Evolutionary conservation across 371 early-diverging fungal species (phyloP).

Genomic region (Polyrhizophydium stewartii): DNA sequence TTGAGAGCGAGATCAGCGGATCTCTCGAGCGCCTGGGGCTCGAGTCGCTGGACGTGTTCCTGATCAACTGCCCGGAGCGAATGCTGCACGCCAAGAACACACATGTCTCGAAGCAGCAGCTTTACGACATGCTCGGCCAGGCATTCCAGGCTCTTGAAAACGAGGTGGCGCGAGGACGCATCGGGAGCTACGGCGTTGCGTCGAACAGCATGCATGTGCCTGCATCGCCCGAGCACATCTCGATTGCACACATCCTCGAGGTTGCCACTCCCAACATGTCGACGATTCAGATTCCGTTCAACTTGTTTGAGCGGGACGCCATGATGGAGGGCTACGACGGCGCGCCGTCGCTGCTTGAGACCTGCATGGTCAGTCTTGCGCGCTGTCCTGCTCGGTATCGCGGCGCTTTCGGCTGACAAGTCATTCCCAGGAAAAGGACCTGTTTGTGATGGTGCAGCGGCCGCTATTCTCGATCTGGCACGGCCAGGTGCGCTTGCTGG

Average conservation of each 20-base stretch:
- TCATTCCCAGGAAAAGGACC: slow-evolving; percentile 37
- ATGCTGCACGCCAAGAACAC: slow-evolving; percentile 55
- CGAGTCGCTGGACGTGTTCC: slow-evolving; percentile 61
- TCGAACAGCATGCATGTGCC: slow-evolving; percentile 65
- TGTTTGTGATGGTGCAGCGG: slow-evolving; percentile 67
- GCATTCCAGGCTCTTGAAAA: slow-evolving; percentile 61
- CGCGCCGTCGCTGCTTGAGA: slow-evolving; percentile 46
- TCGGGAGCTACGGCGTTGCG: slow-evolving; percentile 67
- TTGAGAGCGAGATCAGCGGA: slow-evolving; percentile 53
- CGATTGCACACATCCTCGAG: slow-evolving; percentile 35
- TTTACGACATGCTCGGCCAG: slow-evolving; percentile 55
- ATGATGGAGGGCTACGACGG: slow-evolving; percentile 29
- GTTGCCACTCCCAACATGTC: slow-evolving; percentile 49
- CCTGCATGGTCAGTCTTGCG: slow-evolving; percentile 38
- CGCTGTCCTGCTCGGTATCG: neutral
- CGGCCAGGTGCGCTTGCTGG: slow-evolving; percentile 59
- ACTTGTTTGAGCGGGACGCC: slow-evolving; percentile 70
- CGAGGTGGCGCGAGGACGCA: slow-evolving; percentile 55
- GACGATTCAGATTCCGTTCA: slow-evolving; percentile 67
- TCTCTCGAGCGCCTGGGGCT: slow-evolving; percentile 60
- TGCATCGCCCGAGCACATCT: slow-evolving; percentile 56
- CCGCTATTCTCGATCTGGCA: slow-evolving; percentile 68
- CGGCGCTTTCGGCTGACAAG: neutral
- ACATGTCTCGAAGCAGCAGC: slow-evolving; percentile 7
- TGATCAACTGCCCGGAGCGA: slow-evolving; percentile 78